These are phyloP conservation scores for Dorcoceras hygrometricum DNA, from an alignment of 257 asterid species.

Conservation along the genomic window DNA sequence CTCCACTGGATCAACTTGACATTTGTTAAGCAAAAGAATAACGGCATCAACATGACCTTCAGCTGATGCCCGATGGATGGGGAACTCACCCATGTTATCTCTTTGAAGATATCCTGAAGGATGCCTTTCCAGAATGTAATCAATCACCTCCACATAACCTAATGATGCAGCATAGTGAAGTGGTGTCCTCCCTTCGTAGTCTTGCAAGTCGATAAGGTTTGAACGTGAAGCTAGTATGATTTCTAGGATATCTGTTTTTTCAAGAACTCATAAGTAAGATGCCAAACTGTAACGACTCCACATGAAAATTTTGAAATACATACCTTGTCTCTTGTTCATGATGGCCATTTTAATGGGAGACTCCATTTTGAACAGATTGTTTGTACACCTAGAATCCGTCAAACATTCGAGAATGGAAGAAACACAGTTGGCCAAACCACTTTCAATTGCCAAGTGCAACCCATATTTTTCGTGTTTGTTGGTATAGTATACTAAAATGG, in stretches of 20 bases:
- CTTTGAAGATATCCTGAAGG: not conserved
- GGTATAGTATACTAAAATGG: not conserved
- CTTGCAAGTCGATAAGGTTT: constrained; percentile 8
- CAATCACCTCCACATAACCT: constrained; percentile 22
- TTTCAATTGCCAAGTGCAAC: constrained; percentile 32
- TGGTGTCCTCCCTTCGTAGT: constrained; percentile 25
- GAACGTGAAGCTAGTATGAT: constrained; percentile 21
- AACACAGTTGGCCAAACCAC: constrained; percentile 26
- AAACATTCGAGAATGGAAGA: constrained; percentile 4
- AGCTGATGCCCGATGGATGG: constrained; percentile 31
- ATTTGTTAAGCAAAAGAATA: constrained; percentile 23
- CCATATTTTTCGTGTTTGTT: constrained; percentile 29
- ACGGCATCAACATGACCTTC: constrained; percentile 23
- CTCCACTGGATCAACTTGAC: constrained; percentile 30
- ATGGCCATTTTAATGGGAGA: constrained; percentile 29
- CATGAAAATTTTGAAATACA: no score
- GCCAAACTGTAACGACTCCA: not conserved
- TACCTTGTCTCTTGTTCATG: constrained; percentile 18
- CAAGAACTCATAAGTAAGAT: not conserved
- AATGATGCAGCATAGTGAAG: constrained; percentile 30
- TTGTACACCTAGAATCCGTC: not conserved
- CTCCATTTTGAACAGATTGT: constrained; percentile 9
- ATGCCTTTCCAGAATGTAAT: constrained; percentile 10
- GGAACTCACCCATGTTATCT: constrained; percentile 26
- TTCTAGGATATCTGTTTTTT: constrained; percentile 24